Percentiles rank a stretch among this genome's conserved stretches.
phyloP scores from a whole-genome alignment of 306 rosid genomes.

The Begonia fuchsioides region DNA sequence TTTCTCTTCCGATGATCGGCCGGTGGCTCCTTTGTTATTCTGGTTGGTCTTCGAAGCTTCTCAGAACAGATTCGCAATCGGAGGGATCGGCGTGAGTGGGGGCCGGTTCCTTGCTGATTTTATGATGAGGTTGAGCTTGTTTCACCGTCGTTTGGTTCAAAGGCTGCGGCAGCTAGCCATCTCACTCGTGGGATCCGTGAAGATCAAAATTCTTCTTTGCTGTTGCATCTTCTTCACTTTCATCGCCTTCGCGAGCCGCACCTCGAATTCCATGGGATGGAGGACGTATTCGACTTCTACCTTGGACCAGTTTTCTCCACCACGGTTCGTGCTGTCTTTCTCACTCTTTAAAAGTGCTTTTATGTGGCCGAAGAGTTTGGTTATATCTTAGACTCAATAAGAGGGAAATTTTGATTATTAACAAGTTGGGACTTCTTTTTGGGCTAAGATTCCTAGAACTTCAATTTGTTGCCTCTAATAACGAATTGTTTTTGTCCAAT shows the following conservation, averaged over 20 bases:
- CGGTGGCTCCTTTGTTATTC: too few species aligned
- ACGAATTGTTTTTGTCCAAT: not conserved
- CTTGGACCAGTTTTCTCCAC: constrained; percentile 17
- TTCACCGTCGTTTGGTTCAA: constrained; percentile 55
- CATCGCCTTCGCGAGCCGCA: constrained; percentile 26
- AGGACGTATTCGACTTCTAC: constrained; percentile 13
- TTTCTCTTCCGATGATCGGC: too few species aligned
- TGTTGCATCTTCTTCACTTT: constrained; percentile 49
- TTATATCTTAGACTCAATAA: not conserved
- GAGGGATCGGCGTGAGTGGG: not conserved
- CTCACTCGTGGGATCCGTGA: constrained; percentile 52
- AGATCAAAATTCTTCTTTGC: constrained; percentile 56
- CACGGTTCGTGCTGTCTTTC: constrained; percentile 35
- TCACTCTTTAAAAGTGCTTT: not conserved
- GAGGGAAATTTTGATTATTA: not conserved
- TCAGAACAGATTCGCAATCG: not conserved
- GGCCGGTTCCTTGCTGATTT: not conserved
- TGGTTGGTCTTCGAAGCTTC: too few species aligned
- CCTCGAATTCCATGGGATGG: constrained; percentile 44
- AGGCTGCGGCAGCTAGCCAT: constrained; percentile 44
- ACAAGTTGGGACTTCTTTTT: not conserved
- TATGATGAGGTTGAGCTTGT: constrained; percentile 52
- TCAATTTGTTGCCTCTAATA: not conserved
- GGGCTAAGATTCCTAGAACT: not conserved
- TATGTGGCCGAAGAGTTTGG: not conserved